phyloP scores from a whole-genome alignment of 2,329 filamentous ascomycete species.

The Fusarium mangiferae region DNA sequence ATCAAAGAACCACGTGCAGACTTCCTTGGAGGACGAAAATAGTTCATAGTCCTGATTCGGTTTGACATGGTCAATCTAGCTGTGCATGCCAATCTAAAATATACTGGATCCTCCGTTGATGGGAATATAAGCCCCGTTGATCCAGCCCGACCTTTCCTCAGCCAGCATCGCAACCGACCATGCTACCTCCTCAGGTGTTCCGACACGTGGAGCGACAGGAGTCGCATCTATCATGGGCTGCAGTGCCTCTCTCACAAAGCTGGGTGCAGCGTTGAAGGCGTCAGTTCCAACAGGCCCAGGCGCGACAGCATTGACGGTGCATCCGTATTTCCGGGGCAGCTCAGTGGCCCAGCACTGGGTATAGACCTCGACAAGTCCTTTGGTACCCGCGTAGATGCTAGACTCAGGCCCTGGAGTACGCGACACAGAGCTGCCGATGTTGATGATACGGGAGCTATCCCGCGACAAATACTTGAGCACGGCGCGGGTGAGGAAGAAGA shows the following conservation, averaged over 20 bases:
- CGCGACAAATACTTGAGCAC: neutral
- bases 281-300: constrained; percentile 45
- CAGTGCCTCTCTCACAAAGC: neutral
- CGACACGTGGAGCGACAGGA: neutral
- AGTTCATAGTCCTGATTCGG: too few species aligned
- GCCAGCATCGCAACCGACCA: neutral
- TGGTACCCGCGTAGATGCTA: constrained; percentile 5
- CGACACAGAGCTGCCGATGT: neutral
- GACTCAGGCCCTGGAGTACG: neutral
- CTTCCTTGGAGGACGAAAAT: too few species aligned
- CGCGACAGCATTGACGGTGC: constrained; percentile 47
- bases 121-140: neutral
- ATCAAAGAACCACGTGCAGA: too few species aligned
- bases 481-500: constrained; percentile 1
- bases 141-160: neutral
- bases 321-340: constrained; percentile 35
- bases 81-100: neutral
- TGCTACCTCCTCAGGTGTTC: constrained; percentile 7
- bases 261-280: constrained; percentile 5
- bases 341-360: constrained; percentile 5
- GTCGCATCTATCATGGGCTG: neutral
- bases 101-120: neutral
- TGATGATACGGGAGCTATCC: constrained; percentile 12
- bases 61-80: too few species aligned
- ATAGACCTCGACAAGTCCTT: constrained; percentile 7